Evolutionary conservation across 1,284 basidiomycete species (phyloP).

Genomic region (Rhodotorula mucilaginosa): DNA sequence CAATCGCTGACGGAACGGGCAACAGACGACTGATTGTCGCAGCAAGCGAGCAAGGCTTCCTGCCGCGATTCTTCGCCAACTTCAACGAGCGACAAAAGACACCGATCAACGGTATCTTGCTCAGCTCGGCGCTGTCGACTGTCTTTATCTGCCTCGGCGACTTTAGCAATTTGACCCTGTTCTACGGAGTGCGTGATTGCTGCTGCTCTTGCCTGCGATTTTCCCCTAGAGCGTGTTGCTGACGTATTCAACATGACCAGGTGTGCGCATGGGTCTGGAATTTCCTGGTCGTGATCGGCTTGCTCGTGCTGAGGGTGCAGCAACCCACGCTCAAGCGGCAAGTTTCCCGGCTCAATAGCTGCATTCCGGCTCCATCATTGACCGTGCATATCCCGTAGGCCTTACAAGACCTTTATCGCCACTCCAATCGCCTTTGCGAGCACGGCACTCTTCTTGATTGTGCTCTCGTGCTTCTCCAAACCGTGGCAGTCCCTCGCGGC

Average conservation of each 20-base stretch:
- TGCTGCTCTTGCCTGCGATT: conserved; percentile 49
- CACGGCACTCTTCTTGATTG: conserved; percentile 85
- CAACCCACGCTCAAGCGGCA: conserved; percentile 84
- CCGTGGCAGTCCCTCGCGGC: conserved; percentile 84
- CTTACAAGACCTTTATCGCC: conserved; percentile 85
- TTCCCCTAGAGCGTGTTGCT: background rate
- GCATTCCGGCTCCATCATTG: background rate
- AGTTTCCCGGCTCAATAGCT: conserved; percentile 20
- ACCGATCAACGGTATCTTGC: conserved; percentile 73
- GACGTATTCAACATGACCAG: conserved; percentile 47
- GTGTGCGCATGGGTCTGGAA: conserved; percentile 88
- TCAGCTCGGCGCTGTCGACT: conserved; percentile 72
- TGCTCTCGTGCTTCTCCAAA: conserved; percentile 92
- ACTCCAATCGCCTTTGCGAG: conserved; percentile 89
- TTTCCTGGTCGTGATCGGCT: conserved; percentile 81
- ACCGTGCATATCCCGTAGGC: conserved; percentile 54
- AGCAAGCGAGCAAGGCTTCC: conserved; percentile 80
- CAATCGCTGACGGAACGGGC: conserved; percentile 14
- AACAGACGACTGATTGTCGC: conserved; percentile 76
- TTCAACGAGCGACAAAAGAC: conserved; percentile 72
- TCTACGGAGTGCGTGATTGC: conserved; percentile 52
- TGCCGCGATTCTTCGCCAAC: conserved; percentile 75
- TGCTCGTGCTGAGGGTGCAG: conserved; percentile 82
- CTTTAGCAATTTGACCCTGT: conserved; percentile 58
- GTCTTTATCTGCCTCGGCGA: conserved; percentile 79